Evolutionary conservation across 2,329 filamentous ascomycete genomes (phyloP).

Genomic region (Coleophoma cylindrospora): DNA sequence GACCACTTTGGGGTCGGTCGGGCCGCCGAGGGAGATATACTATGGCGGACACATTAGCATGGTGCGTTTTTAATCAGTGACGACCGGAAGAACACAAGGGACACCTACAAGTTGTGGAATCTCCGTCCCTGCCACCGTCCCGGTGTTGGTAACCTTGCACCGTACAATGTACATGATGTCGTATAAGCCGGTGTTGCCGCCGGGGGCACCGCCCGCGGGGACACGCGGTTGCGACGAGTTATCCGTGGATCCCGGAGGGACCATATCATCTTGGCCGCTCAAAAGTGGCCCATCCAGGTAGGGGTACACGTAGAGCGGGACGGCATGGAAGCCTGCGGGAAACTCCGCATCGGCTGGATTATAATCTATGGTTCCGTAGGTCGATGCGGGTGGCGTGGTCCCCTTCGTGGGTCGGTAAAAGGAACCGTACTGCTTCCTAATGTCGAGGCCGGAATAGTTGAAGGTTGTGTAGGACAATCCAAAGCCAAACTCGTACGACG

Average conservation of each 20-base stretch:
- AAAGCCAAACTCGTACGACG: constrained; percentile 76
- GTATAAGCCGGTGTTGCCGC: constrained; percentile 48
- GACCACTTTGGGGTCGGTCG: constrained; percentile 59
- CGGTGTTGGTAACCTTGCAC: constrained; percentile 52
- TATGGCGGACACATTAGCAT: constrained; percentile 25
- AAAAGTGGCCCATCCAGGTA: constrained; percentile 41
- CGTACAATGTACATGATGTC: constrained; percentile 48
- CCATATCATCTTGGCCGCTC: constrained; percentile 12
- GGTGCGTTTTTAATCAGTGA: constrained; percentile 37
- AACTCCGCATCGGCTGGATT: constrained; percentile 61
- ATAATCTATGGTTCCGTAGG: constrained; percentile 56
- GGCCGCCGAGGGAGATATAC: constrained; percentile 77
- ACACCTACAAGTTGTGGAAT: constrained; percentile 44
- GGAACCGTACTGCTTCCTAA: constrained; percentile 19
- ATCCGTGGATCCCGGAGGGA: constrained; percentile 35
- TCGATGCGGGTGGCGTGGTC: constrained; percentile 57
- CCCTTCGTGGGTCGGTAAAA: constrained; percentile 48
- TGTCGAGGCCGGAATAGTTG: constrained; percentile 59
- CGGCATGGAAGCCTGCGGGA: constrained; percentile 45
- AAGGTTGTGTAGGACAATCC: constrained; percentile 80
- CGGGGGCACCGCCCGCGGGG: constrained; percentile 44
- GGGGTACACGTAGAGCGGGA: constrained; percentile 47
- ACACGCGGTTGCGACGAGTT: constrained; percentile 37
- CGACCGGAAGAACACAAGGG: constrained; percentile 9
- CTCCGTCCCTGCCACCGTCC: constrained; percentile 45